Evolutionary conservation across 176 grass and related monocot genomes (phyloP).

Genomic region (Zoysia pacifica): DNA sequence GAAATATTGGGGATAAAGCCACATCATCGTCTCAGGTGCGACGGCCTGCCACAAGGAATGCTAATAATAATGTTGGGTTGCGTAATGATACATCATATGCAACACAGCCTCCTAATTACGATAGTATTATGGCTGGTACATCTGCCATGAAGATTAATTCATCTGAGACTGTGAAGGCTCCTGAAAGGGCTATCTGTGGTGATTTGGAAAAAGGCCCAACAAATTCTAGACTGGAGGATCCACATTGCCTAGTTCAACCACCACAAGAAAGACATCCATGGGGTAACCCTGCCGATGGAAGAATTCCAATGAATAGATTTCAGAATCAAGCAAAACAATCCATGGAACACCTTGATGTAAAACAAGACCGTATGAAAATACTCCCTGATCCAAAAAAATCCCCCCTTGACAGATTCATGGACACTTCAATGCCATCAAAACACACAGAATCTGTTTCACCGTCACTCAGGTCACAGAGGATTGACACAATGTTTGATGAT

Average conservation of each 20-base stretch:
- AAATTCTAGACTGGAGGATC: conserved; percentile 44
- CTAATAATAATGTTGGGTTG: conserved; percentile 55
- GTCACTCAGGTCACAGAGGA: conserved; percentile 50
- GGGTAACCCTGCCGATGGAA: conserved; percentile 40
- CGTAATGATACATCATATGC: conserved; percentile 51
- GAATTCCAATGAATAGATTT: conserved; percentile 41
- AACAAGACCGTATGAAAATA: conserved; percentile 55
- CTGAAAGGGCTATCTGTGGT: conserved; percentile 45
- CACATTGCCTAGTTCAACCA: conserved; percentile 31
- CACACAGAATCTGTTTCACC: conserved; percentile 40
- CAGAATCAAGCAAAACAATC: conserved; percentile 43
- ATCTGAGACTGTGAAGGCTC: conserved; percentile 45
- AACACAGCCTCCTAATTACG: conserved; percentile 48
- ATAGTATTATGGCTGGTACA: conserved; percentile 47
- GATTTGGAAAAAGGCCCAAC: conserved; percentile 51
- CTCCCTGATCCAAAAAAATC: conserved; percentile 61
- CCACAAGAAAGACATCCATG: conserved; percentile 48
- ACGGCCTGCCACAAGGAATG: conserved; percentile 56
- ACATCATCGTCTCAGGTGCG: conserved; percentile 73
- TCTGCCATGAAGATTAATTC: conserved; percentile 50
- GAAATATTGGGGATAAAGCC: conserved; percentile 62
- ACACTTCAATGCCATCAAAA: conserved; percentile 43
- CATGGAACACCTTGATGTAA: conserved; percentile 46
- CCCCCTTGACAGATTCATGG: conserved; percentile 70
- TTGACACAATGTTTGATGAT: conserved; percentile 86